These are phyloP conservation scores for Aspergillus clavatus DNA, from an alignment of 2,329 filamentous ascomycete species.

Conservation along the genomic window DNA sequence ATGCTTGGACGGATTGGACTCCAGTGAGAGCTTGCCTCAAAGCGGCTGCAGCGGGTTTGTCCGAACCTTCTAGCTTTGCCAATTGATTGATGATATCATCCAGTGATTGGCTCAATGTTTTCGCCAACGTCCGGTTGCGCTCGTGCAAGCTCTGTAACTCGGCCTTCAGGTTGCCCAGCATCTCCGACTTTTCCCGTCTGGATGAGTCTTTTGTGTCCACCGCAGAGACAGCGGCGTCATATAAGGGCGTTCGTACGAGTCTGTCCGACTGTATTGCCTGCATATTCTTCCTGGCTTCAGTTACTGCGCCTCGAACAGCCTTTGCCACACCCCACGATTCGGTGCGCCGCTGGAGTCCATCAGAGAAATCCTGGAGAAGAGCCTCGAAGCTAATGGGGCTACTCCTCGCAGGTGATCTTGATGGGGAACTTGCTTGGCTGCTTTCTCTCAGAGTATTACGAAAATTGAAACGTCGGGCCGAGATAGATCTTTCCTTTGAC, in stretches of 20 bases:
- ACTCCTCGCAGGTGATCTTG: slow-evolving; percentile 33
- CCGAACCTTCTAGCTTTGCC: slow-evolving; percentile 20
- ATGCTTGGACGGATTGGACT: slow-evolving; percentile 41
- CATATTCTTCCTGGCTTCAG: slow-evolving; percentile 44
- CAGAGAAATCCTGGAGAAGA: slow-evolving; percentile 46
- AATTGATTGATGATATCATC: slow-evolving; percentile 37
- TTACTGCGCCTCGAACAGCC: slow-evolving; percentile 45
- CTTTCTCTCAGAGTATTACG: slow-evolving; percentile 26
- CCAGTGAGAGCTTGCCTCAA: slow-evolving; percentile 37
- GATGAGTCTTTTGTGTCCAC: slow-evolving; percentile 13
- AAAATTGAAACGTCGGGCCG: slow-evolving; percentile 18
- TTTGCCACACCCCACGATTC: slow-evolving; percentile 48
- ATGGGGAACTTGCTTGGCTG: slow-evolving; percentile 32
- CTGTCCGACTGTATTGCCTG: slow-evolving; percentile 42
- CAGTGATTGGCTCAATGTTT: slow-evolving; percentile 39
- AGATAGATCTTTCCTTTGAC: slow-evolving; percentile 14
- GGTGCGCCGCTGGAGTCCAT: slow-evolving; percentile 44
- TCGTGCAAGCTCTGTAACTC: slow-evolving; percentile 35
- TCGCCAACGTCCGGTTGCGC: slow-evolving; percentile 40
- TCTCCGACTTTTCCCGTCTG: slow-evolving; percentile 10
- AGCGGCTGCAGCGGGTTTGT: slow-evolving; percentile 24
- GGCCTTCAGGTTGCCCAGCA: slow-evolving; percentile 24
- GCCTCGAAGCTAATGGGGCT: slow-evolving; percentile 42
- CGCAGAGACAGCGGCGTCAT: slow-evolving; percentile 11
- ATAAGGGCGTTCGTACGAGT: slow-evolving; percentile 22